Conservation (phyloP, 805 yeast genomes). For the Saccharomycopsis sp. region DNA sequence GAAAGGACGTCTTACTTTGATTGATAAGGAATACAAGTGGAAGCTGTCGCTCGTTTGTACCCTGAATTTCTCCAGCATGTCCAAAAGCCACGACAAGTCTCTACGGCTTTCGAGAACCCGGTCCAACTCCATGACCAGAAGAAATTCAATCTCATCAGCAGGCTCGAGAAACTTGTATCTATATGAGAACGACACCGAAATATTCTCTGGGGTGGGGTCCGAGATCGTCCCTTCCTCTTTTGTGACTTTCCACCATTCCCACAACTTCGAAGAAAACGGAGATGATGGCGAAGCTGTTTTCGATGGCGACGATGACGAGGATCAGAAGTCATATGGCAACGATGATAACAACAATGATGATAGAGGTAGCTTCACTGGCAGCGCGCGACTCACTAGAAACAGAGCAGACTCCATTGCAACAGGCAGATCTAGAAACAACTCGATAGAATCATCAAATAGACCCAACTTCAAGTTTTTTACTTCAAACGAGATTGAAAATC, state of each 20-base stretch:
- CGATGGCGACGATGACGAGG: background rate
- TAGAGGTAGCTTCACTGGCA: slow-evolving; percentile 20
- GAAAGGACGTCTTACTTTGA: too few species aligned
- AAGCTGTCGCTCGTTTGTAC: too few species aligned
- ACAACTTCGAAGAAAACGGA: slow-evolving; percentile 35
- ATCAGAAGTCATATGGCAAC: background rate
- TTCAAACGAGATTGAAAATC: slow-evolving; percentile 71
- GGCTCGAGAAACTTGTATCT: slow-evolving; percentile 11
- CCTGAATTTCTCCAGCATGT: slow-evolving; percentile 10
- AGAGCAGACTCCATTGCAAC: slow-evolving; percentile 14
- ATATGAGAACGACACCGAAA: slow-evolving; percentile 56
- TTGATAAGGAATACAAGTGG: too few species aligned
- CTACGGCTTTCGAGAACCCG: slow-evolving; percentile 16
- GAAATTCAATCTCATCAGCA: slow-evolving; percentile 13
- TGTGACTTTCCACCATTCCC: slow-evolving; percentile 66
- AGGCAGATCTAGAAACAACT: slow-evolving; percentile 27
- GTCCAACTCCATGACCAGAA: slow-evolving; percentile 11
- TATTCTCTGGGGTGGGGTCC: slow-evolving; percentile 70
- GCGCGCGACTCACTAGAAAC: slow-evolving; percentile 29
- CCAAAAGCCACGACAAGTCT: slow-evolving; percentile 14
- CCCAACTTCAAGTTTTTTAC: slow-evolving; percentile 71
- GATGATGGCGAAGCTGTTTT: slow-evolving; percentile 4
- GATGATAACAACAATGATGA: slow-evolving; percentile 12
- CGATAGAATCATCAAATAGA: slow-evolving; percentile 23
- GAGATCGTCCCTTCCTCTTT: slow-evolving; percentile 72